Conservation (phyloP, 176 grass and related monocot species). For the Phyllostachys edulis region DNA sequence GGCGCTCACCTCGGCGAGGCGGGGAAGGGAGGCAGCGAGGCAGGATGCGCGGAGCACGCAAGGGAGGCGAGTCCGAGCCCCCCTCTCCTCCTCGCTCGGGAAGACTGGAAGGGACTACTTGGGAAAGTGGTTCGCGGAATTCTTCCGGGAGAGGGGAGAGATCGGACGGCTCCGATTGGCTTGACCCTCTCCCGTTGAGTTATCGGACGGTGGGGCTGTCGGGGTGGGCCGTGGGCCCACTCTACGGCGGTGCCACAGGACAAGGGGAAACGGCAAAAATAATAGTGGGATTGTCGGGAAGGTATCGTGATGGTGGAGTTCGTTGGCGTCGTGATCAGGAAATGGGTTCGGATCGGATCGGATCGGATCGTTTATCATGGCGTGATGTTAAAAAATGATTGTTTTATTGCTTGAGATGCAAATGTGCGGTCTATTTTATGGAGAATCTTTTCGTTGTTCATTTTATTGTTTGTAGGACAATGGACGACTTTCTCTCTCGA, state of each 20-base stretch:
- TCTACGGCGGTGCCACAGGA: background rate
- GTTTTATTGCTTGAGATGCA: background rate
- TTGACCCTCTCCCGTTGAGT: background rate
- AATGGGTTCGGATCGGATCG: background rate
- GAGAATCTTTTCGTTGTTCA: too few species aligned
- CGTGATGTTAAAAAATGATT: background rate
- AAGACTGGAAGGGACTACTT: background rate
- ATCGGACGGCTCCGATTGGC: conserved; percentile 14
- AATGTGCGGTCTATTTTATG: background rate
- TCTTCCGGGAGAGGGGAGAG: background rate
- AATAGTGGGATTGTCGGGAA: conserved; percentile 10
- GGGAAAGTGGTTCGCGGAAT: background rate
- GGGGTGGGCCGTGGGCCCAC: conserved; percentile 13
- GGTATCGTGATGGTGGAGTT: background rate
- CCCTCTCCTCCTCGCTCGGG: background rate
- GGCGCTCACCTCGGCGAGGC: conserved; percentile 44
- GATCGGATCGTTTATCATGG: conserved; percentile 1
- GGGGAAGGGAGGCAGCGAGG: background rate
- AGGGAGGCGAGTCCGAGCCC: background rate
- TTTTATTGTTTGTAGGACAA: too few species aligned
- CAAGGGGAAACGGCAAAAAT: background rate
- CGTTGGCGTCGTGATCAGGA: conserved; percentile 8
- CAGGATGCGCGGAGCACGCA: conserved; percentile 17
- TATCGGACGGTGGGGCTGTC: background rate
- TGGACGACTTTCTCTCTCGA: too few species aligned